phyloP scores from a whole-genome alignment of 306 rosid genomes.

The Cicer yamashitae region DNA sequence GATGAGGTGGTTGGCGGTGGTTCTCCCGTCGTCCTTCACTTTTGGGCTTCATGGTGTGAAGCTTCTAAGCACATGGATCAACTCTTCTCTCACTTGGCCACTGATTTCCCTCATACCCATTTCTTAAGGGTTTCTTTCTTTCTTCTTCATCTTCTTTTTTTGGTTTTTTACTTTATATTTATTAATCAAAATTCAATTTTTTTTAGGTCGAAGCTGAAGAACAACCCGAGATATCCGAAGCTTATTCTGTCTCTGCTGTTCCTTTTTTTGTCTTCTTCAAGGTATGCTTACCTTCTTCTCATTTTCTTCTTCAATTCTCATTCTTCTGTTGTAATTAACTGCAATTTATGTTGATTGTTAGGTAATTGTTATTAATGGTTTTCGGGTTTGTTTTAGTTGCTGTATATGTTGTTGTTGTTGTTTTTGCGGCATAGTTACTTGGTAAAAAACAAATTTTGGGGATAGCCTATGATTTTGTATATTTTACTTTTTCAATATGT shows the following conservation, averaged over 20 bases:
- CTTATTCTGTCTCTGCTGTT: slow-evolving; percentile 85
- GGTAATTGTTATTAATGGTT: not conserved
- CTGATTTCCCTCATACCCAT: slow-evolving; percentile 77
- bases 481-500: slow-evolving; percentile 11
- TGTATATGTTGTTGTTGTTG: not conserved
- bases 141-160: not conserved
- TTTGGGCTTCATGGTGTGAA: slow-evolving; percentile 99
- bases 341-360: not conserved
- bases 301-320: not conserved
- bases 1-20: slow-evolving; percentile 66
- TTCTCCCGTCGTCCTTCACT: slow-evolving; percentile 69
- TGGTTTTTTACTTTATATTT: not conserved
- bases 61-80: slow-evolving; percentile 98
- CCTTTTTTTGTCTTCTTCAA: slow-evolving; percentile 82
- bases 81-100: slow-evolving; percentile 77
- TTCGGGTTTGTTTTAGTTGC: not conserved
- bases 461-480: not conserved
- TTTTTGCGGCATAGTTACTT: not conserved
- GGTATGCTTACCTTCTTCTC: slow-evolving; percentile 46
- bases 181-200: not conserved
- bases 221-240: slow-evolving; percentile 87
- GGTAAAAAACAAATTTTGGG: not conserved
- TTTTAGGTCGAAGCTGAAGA: slow-evolving; percentile 95
- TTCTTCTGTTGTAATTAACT: not conserved
- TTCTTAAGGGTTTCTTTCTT: slow-evolving; percentile 70